These are phyloP conservation scores for Microsporum canis DNA, from an alignment of 2,329 filamentous ascomycete species.

Conservation along the genomic window DNA sequence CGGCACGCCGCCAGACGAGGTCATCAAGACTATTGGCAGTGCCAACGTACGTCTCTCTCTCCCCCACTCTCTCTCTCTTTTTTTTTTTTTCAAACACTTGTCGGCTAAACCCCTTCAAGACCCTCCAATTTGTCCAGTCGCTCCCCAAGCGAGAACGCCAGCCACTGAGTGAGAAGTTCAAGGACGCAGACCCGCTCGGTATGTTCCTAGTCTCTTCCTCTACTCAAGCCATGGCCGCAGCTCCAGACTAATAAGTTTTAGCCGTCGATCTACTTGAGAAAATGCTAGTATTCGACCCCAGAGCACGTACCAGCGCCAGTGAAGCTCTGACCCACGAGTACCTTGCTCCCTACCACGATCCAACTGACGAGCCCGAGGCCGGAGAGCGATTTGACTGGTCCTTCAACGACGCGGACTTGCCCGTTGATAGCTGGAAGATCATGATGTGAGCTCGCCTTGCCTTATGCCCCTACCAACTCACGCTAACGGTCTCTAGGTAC, in stretches of 20 bases:
- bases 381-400: constrained; percentile 99
- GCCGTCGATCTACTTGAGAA: constrained; percentile 88
- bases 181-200: constrained; percentile 82
- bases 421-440: constrained; percentile 99
- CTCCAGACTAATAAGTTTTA: constrained; percentile 23
- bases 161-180: constrained; percentile 79
- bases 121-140: constrained; percentile 91
- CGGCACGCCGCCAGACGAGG: constrained; percentile 92
- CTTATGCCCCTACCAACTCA: constrained; percentile 9
- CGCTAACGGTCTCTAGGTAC: constrained; percentile 53
- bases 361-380: constrained; percentile 86
- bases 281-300: constrained; percentile 98
- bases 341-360: constrained; percentile 91
- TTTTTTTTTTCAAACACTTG: not conserved
- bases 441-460: constrained; percentile 67
- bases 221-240: not conserved
- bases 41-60: constrained; percentile 61
- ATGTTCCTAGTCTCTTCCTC: constrained; percentile 18
- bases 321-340: constrained; percentile 86
- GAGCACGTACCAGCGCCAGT: constrained; percentile 79
- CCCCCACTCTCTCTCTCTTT: not conserved
- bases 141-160: constrained; percentile 89
- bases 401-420: constrained; percentile 94
- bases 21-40: constrained; percentile 96
- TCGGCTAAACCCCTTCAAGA: constrained; percentile 41